Conservation (phyloP, 1,284 basidiomycete species). For the Puccinia triticina region DNA sequence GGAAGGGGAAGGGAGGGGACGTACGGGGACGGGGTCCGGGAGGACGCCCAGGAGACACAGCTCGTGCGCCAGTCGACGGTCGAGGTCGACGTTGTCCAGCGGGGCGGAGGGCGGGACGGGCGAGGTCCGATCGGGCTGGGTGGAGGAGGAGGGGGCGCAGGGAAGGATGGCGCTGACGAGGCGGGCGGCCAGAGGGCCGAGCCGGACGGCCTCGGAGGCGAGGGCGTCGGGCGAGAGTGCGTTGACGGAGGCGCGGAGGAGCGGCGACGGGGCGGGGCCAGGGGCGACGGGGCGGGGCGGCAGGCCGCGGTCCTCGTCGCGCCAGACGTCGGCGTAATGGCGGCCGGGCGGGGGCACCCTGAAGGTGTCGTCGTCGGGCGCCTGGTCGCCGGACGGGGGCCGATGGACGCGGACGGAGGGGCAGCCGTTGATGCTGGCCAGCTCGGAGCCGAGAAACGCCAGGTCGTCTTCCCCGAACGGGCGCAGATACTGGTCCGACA, state of each 20-base stretch:
- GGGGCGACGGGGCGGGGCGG: slow-evolving; percentile 65
- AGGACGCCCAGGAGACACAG: no score
- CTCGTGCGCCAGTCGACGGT: no score
- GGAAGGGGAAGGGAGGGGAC: no score
- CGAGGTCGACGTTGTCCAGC: no score
- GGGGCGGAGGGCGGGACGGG: no score
- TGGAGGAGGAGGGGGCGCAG: slow-evolving; percentile 55
- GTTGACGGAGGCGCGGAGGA: slow-evolving; percentile 64
- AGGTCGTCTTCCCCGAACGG: slow-evolving; percentile 85
- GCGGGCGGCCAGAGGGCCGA: slow-evolving; percentile 75
- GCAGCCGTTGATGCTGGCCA: slow-evolving; percentile 3
- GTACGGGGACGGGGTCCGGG: no score
- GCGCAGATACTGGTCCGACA: slow-evolving; percentile 78
- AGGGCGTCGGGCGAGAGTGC: slow-evolving; percentile 69
- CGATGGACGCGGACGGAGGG: slow-evolving; percentile 58
- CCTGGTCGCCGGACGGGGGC: not conserved
- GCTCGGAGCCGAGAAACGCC: slow-evolving; percentile 75
- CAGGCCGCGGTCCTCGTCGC: slow-evolving; percentile 76
- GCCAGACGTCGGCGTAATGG: slow-evolving; percentile 88
- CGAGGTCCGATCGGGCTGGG: no score
- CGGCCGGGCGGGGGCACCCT: slow-evolving; percentile 68
- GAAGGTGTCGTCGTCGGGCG: not conserved
- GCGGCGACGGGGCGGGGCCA: slow-evolving; percentile 51
- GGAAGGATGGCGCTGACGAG: slow-evolving; percentile 55
- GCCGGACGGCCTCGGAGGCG: slow-evolving; percentile 68